Base-by-base conservation (phyloP, 805 yeast species). In the Lachancea nothofagi region DNA sequence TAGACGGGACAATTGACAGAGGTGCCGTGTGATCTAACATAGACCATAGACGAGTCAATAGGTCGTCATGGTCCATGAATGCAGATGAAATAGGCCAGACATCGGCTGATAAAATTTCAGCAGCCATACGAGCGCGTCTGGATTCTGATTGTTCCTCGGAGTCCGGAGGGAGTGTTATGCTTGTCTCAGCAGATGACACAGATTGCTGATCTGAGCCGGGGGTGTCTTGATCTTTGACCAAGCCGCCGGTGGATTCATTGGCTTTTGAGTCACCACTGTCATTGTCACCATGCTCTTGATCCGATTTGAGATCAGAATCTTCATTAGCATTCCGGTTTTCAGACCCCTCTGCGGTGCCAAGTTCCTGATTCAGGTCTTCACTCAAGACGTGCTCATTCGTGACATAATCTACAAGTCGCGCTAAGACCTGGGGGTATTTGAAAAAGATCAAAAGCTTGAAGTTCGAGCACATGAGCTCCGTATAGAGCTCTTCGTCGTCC, bases 81-180 rank as follows among this genome's bases (percentile, higher is more conserved):
- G 95, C 80, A 50, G 89, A 95, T 1, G 96, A 83, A 27, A 93
- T 69, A 2, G 94, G 83, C 96, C 97, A 90, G 7, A 88, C 89
- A 55, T 90, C 97, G 3, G 93, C 86, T 29, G 90, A 77, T 34
- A 93, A 68, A 30, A 93, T 81, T 58, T 93, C 97, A 2, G 96
- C 86, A 5, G 96, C 88, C 50, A 82, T 71, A 41, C 78, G 80
- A 1, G 87, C 79, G 45, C 75, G 57, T 50, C 71, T 57, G 2
- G 59, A 44, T 32, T 62, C 68, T 2, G 48, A 62, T 36, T 64
- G 66, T 32, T 65, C 64, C 23, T 63, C 64, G 4, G 62, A 61
- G 41, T 67, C 71, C 9, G 56, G 54, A 7, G 56, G 57, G 15
- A 50, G 38, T 5, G 56, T 50, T 10, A 43, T 53, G 40, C 54